A percentile compares a stretch with the other conserved stretches of the same genome.
phyloP scores from a whole-genome alignment of 495 filamentous ascomycete genomes.

The Neurospora sp. region DNA sequence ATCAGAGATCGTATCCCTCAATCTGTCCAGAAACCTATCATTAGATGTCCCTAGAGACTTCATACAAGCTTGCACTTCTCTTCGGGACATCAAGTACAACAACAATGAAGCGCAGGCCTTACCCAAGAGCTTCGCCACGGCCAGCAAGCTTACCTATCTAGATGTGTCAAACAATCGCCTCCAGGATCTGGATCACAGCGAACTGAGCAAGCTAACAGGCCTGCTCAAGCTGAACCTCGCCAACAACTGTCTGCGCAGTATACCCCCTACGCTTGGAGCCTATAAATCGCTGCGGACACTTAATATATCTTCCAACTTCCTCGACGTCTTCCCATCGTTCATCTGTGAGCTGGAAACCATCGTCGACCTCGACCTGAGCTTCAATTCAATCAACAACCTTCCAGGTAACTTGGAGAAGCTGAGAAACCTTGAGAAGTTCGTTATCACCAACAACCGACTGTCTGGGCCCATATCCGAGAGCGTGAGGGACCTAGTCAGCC shows the following conservation, averaged over 20 bases:
- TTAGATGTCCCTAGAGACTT: slow-evolving; percentile 94
- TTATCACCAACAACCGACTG: slow-evolving; percentile 90
- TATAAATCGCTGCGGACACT: slow-evolving; percentile 70
- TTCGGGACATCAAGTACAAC: slow-evolving; percentile 90
- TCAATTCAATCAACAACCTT: slow-evolving; percentile 74
- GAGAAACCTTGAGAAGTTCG: slow-evolving; percentile 71
- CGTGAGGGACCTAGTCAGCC: slow-evolving; percentile 58
- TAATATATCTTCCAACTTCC: slow-evolving; percentile 85
- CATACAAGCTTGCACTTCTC: slow-evolving; percentile 80
- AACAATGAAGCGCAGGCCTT: slow-evolving; percentile 83
- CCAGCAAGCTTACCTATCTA: slow-evolving; percentile 71
- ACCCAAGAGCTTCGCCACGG: slow-evolving; percentile 76
- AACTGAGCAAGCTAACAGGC: slow-evolving; percentile 51
- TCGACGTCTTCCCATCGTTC: slow-evolving; percentile 75
- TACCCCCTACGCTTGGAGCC: slow-evolving; percentile 72
- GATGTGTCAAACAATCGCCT: slow-evolving; percentile 93
- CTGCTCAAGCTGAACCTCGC: slow-evolving; percentile 84
- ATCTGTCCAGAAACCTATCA: slow-evolving; percentile 83
- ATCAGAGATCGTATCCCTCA: slow-evolving; percentile 86
- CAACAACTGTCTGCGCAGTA: slow-evolving; percentile 71
- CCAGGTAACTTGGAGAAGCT: slow-evolving; percentile 71
- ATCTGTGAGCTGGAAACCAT: slow-evolving; percentile 72
- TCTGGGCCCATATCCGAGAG: slow-evolving; percentile 59
- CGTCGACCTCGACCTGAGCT: slow-evolving; percentile 92
- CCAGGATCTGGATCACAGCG: slow-evolving; percentile 74